Evolutionary conservation across 345 rosid species (phyloP).

Genomic region (Rhodamnia rubescens): DNA sequence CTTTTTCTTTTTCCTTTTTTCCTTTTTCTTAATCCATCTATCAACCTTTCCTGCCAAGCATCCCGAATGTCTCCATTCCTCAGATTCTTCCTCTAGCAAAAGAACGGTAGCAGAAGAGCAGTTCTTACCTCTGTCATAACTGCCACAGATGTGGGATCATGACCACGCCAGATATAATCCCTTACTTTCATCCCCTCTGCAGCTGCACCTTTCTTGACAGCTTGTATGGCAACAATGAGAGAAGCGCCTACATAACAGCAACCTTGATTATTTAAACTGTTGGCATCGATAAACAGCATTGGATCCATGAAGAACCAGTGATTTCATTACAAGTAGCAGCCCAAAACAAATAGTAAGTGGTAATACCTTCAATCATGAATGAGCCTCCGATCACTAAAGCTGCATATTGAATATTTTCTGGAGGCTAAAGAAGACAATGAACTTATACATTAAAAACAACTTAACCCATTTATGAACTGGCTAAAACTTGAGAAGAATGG

Average conservation of each 20-base stretch:
- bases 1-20: not conserved
- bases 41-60: not conserved
- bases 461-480: not conserved
- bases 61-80: not conserved
- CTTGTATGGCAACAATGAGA: constrained; percentile 86
- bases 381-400: constrained; percentile 96
- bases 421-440: constrained; percentile 47
- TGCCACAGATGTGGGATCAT: constrained; percentile 99
- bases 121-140: constrained; percentile 92
- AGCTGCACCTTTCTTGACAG: constrained; percentile 93
- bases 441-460: not conserved
- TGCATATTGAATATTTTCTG: constrained; percentile 69
- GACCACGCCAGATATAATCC: constrained; percentile 97
- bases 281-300: not conserved
- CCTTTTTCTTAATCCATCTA: not conserved
- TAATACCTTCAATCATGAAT: constrained; percentile 78
- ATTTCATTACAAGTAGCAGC: not conserved
- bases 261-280: not conserved
- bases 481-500: not conserved
- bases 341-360: not conserved
- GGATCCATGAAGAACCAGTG: not conserved
- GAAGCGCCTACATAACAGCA: constrained; percentile 64
- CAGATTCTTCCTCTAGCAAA: not conserved
- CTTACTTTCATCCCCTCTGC: constrained; percentile 90
- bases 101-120: not conserved